These are phyloP conservation scores for Phalaenopsis hybrid DNA, from an alignment of 116 monocot genomes.

Conservation along the genomic window DNA sequence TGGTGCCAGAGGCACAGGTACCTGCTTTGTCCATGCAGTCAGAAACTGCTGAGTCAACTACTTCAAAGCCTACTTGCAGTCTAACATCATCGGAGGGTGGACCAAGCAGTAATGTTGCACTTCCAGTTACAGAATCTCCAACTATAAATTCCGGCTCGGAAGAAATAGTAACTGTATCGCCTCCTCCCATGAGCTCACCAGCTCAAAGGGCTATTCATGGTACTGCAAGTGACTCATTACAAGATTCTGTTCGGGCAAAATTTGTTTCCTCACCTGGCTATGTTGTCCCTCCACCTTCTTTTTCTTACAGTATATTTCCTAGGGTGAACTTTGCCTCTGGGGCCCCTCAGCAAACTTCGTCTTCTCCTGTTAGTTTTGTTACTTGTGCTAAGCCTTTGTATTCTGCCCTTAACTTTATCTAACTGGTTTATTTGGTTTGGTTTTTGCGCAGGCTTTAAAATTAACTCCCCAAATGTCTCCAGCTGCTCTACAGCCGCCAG, in stretches of 20 bases:
- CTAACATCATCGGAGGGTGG: constrained; percentile 20
- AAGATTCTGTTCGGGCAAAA: constrained; percentile 36
- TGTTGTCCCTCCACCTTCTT: constrained; percentile 41
- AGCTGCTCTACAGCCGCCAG: constrained; percentile 87
- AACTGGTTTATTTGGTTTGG: background rate
- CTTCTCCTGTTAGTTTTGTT: constrained; percentile 40
- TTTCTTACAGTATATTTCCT: constrained; percentile 47
- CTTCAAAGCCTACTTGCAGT: constrained; percentile 11
- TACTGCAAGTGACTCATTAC: constrained; percentile 29
- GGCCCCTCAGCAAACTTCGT: constrained; percentile 31
- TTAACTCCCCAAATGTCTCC: constrained; percentile 48
- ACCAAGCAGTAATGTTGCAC: constrained; percentile 1
- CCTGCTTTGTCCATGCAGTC: constrained; percentile 16
- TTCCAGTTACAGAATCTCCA: constrained; percentile 17
- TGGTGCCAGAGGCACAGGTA: constrained; percentile 22
- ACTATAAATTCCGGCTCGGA: constrained; percentile 12
- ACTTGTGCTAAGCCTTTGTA: background rate
- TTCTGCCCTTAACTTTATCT: constrained; percentile 1
- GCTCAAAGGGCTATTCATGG: constrained; percentile 15
- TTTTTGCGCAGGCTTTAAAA: constrained; percentile 36
- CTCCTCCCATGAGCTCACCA: constrained; percentile 15
- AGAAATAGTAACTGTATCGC: constrained; percentile 8
- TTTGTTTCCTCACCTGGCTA: constrained; percentile 32
- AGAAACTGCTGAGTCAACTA: constrained; percentile 21
- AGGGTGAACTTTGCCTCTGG: constrained; percentile 33